Conservation (phyloP, 371 early-diverging fungal genomes). For the Mortierella sp. region DNA sequence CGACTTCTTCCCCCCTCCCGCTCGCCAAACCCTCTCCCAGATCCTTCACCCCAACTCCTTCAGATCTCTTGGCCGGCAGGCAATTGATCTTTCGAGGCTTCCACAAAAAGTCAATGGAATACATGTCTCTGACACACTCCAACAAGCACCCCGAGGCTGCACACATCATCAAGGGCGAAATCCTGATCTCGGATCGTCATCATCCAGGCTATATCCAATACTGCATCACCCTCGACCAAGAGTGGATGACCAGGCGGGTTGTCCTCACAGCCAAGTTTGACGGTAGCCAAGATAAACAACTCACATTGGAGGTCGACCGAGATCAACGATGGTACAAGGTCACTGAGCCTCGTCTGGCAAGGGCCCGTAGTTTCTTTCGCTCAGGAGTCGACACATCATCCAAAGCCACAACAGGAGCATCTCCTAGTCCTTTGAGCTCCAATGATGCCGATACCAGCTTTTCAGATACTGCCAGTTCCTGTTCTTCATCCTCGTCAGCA, state of each 20-base stretch:
- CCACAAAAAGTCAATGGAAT: conserved; percentile 40
- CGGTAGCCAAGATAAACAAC: conserved; percentile 26
- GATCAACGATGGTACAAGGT: conserved; percentile 46
- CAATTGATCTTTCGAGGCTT: conserved; percentile 39
- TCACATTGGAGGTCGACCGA: conserved; percentile 29
- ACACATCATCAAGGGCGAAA: conserved; percentile 45
- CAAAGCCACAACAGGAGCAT: not conserved
- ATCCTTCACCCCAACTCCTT: conserved; percentile 9
- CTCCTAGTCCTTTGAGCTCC: conserved; percentile 4
- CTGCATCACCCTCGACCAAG: conserved; percentile 28
- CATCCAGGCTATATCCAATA: conserved; percentile 39
- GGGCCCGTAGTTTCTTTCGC: conserved; percentile 40
- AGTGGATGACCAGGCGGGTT: conserved; percentile 43
- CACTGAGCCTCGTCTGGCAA: conserved; percentile 24
- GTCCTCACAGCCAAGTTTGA: conserved; percentile 26
- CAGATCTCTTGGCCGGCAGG: conserved; percentile 20
- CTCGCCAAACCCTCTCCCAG: conserved; percentile 3
- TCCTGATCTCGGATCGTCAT: conserved; percentile 26
- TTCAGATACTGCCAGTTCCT: conserved; percentile 21
- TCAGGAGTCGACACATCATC: conserved; percentile 22
- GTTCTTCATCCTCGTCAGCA: conserved; percentile 25
- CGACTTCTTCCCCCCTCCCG: conserved; percentile 9
- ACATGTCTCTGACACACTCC: conserved; percentile 38
- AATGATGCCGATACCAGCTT: conserved; percentile 23
- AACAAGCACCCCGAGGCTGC: conserved; percentile 23